Evolutionary conservation across 75 land plant genomes (phyloP), one percentile per base, ranked within the genome.

Genomic region (Isoetes taiwanensis): DNA sequence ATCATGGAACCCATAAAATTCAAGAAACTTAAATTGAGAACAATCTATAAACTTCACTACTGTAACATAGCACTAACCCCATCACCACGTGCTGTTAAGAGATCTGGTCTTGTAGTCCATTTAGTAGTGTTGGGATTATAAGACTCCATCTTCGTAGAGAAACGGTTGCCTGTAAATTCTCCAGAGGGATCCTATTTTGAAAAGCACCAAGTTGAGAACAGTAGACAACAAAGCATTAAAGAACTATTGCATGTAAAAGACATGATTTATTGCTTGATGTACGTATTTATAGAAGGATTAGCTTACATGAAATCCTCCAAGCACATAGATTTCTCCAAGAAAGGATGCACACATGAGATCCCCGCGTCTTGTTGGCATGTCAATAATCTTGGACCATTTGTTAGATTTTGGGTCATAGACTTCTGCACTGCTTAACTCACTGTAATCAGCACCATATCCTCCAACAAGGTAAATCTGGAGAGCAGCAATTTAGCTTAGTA

Each of bases 281-380:
- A n/a, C n/a, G n/a, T n/a, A n/a, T n/a, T n/a, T n/a, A n/a, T n/a
- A n/a, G n/a, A n/a, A n/a, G n/a, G n/a, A n/a, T n/a, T n/a, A n/a
- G 56, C 75, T 72, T 67, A 67, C 65, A 67, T 62, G 62, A 38
- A 61, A 72, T 2, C 75, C 75, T 38, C 75, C 75, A 32, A 72
- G 75, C 28, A 43, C 72, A 54, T 72, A 72, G 16, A 72, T 57
- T 56, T 68, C 76, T 4, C 52, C 52, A 14, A 26, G 16, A 8
- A 63, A 38, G 26, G 11, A 29, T 17, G 40, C 76, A 56, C 72
- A 68, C 72, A 73, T 68, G 30, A 62, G 76, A 61, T 73, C 76
- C 28, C 76, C 76, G 3, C 76, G 72, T 2, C 72, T 32, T 21
- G 76, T 62, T 25, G 76, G 72, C 76, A 73, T 73, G 26, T 68